Conservation (phyloP, 2,329 filamentous ascomycete genomes). For the Aspergillus glaucus region DNA sequence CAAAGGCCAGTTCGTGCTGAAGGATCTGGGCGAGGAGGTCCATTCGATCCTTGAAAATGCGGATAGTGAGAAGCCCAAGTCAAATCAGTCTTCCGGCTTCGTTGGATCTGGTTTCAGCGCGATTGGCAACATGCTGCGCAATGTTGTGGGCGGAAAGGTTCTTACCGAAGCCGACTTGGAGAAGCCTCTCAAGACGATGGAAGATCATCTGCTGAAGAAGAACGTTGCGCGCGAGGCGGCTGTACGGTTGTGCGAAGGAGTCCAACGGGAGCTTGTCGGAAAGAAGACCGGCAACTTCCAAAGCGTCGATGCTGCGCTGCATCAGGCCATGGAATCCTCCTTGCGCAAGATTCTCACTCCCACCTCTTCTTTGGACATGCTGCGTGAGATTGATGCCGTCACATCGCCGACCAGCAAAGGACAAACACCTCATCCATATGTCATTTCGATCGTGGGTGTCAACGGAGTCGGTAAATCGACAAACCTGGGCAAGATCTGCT, state of each 20-base stretch:
- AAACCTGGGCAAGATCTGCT: constrained; percentile 95
- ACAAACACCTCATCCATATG: constrained; percentile 71
- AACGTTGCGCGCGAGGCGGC: constrained; percentile 95
- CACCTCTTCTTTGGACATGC: constrained; percentile 85
- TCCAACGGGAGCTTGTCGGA: constrained; percentile 82
- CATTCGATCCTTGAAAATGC: constrained; percentile 79
- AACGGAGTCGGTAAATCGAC: constrained; percentile 98
- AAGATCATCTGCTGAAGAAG: constrained; percentile 88
- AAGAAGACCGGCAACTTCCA: constrained; percentile 91
- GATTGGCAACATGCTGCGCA: constrained; percentile 83
- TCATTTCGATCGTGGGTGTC: constrained; percentile 96
- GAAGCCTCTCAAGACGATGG: constrained; percentile 92
- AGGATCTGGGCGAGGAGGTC: constrained; percentile 88
- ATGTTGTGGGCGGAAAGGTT: constrained; percentile 90
- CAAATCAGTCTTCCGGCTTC: constrained; percentile 52
- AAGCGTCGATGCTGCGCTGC: constrained; percentile 75
- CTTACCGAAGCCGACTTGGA: constrained; percentile 82
- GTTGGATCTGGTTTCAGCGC: constrained; percentile 74
- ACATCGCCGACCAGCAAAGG: constrained; percentile 60
- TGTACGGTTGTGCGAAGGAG: constrained; percentile 80
- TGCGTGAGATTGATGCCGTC: constrained; percentile 83
- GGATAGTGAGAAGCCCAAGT: constrained; percentile 56
- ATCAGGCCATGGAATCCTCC: constrained; percentile 82
- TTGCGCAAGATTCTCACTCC: constrained; percentile 93
- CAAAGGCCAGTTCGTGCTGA: constrained; percentile 89